A percentile compares a stretch with the other conserved stretches of the same genome.
Conservation (phyloP, 1,284 basidiomycete genomes). For the Cryptococcus jaspeensis region DNA sequence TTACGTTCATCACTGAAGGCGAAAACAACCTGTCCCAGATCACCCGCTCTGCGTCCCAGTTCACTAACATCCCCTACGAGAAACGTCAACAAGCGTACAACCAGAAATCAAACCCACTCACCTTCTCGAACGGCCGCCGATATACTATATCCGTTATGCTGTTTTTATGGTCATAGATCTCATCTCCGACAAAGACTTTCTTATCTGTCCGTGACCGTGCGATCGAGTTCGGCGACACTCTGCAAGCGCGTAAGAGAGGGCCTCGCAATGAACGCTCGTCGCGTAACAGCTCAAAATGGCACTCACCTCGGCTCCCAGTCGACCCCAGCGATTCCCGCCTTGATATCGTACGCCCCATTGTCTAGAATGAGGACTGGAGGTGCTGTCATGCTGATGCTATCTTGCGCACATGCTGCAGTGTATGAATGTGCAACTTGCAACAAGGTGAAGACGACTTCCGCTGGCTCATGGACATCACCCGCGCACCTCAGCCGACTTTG, state of each 20-base stretch:
- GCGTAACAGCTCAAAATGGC: too few species aligned
- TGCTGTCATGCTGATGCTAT: constrained; percentile 23
- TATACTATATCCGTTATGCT: constrained; percentile 70
- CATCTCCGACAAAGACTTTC: constrained; percentile 74
- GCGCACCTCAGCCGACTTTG: neutral
- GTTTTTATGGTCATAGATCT: constrained; percentile 70
- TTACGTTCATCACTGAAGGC: constrained; percentile 64
- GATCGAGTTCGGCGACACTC: constrained; percentile 73
- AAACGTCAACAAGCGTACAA: neutral
- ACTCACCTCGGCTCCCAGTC: constrained; percentile 45
- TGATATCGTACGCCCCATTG: constrained; percentile 80
- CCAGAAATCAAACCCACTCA: constrained; percentile 43
- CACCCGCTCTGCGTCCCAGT: constrained; percentile 89
- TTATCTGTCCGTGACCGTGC: constrained; percentile 76
- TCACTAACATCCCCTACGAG: constrained; percentile 75
- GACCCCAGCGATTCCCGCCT: constrained; percentile 60
- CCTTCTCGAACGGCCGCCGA: constrained; percentile 81
- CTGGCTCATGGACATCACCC: neutral
- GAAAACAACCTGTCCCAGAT: constrained; percentile 86
- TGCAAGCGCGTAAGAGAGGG: neutral
- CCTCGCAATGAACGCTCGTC: neutral
- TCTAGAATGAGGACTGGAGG: constrained; percentile 67
- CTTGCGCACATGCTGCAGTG: too few species aligned
- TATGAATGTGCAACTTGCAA: too few species aligned
- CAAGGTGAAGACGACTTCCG: too few species aligned